phyloP scores from a whole-genome alignment of 208 protist species.

The Crithidia fasciculata region DNA sequence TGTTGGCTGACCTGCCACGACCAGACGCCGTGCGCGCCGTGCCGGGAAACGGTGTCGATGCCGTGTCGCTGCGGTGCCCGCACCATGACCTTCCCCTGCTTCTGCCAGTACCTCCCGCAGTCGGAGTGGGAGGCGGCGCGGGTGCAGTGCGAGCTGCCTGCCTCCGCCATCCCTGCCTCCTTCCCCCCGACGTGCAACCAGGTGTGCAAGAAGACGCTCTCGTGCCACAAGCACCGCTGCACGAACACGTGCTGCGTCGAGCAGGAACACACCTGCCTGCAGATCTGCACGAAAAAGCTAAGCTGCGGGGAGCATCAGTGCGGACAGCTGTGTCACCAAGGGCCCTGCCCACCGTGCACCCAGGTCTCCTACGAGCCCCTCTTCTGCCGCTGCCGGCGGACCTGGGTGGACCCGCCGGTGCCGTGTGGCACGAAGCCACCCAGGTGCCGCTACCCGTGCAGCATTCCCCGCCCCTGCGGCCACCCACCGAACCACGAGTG shows the following conservation, averaged over 20 bases:
- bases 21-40: conserved; percentile 73
- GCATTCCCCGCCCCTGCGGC: conserved; percentile 78
- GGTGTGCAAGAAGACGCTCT: conserved; percentile 67
- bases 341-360: conserved; percentile 74
- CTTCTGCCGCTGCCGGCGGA: conserved; percentile 86
- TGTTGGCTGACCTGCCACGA: conserved; percentile 86
- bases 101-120: conserved; percentile 70
- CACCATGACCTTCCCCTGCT: conserved; percentile 63
- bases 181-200: conserved; percentile 71
- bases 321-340: conserved; percentile 84
- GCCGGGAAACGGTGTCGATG: conserved; percentile 55
- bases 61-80: conserved; percentile 73
- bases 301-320: conserved; percentile 85
- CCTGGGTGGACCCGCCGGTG: conserved; percentile 88
- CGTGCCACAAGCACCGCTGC: conserved; percentile 90
- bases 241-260: conserved; percentile 82
- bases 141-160: conserved; percentile 23
- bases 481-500: conserved; percentile 86
- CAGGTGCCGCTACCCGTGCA: conserved; percentile 78
- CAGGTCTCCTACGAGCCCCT: conserved; percentile 78
- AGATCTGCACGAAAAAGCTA: conserved; percentile 86
- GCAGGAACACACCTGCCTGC: conserved; percentile 78
- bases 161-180: conserved; percentile 26
- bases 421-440: conserved; percentile 90
- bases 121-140: conserved; percentile 66